Percentiles rank a stretch among this genome's conserved stretches.
These are phyloP conservation scores for Corchorus capsularis DNA, from an alignment of 345 rosid species.

Conservation along the genomic window DNA sequence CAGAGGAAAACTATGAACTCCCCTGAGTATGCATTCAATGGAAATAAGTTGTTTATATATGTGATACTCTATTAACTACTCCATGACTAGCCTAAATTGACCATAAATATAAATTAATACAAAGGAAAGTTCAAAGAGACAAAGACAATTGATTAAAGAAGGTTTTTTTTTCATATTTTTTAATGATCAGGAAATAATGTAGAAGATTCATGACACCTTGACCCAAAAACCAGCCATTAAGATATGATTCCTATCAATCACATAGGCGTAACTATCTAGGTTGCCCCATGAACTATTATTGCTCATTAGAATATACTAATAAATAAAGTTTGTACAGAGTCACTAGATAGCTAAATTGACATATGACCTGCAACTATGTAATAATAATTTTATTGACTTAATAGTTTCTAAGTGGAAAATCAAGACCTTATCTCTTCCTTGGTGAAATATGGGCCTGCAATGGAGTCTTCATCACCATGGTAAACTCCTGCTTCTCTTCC, in stretches of 20 bases:
- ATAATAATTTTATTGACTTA: neutral
- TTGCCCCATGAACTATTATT: neutral
- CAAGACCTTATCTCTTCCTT: neutral
- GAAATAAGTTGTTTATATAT: neutral
- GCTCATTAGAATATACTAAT: neutral
- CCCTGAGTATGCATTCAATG: no score
- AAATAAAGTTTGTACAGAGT: neutral
- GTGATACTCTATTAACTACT: no score
- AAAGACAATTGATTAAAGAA: neutral
- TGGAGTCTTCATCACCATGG: slow-evolving; percentile 22
- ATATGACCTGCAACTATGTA: neutral
- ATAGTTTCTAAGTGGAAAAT: neutral
- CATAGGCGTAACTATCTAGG: neutral
- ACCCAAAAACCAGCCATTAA: neutral
- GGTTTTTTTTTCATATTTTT: neutral
- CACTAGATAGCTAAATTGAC: neutral
- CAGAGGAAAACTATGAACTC: neutral
- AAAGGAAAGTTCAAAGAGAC: slow-evolving; percentile 18
- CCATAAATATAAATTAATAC: slow-evolving; percentile 17
- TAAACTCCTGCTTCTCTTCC: slow-evolving; percentile 37
- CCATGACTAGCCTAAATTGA: slow-evolving; percentile 34
- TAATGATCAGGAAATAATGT: slow-evolving; percentile 41
- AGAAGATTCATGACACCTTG: neutral
- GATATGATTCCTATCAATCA: neutral
- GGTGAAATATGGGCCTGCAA: slow-evolving; percentile 4